These are phyloP conservation scores for Claviceps arundinis DNA, from an alignment of 2,329 filamentous ascomycete species.

Conservation along the genomic window DNA sequence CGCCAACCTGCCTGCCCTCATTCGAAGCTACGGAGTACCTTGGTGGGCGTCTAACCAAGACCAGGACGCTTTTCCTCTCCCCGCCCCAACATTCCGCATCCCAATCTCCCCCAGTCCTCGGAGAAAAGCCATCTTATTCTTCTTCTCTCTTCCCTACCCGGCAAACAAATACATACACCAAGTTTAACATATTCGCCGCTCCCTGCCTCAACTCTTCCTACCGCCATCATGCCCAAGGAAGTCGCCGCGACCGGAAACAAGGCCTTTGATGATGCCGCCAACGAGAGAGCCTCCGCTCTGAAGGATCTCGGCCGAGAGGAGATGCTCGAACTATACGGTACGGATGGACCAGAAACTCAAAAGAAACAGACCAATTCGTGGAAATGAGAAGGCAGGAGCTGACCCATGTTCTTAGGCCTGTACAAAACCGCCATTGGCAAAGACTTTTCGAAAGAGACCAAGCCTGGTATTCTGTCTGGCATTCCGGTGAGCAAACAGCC, in stretches of 20 bases:
- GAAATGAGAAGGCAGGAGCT: not conserved
- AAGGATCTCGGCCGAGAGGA: not conserved
- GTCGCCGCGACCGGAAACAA: not conserved
- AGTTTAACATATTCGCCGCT: not conserved
- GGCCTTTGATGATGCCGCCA: not conserved
- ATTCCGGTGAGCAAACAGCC: not conserved
- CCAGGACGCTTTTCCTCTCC: not conserved
- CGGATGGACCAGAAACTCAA: not conserved
- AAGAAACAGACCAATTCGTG: not conserved
- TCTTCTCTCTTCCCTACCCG: not conserved
- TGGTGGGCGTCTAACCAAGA: not conserved
- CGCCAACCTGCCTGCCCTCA: not conserved
- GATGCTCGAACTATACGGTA: conserved; percentile 1
- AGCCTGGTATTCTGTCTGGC: not conserved
- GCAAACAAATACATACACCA: not conserved
- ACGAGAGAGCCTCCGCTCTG: not conserved
- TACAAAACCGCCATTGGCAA: not conserved
- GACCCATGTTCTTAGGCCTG: not conserved
- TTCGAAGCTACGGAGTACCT: no score
- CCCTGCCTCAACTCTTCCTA: not conserved
- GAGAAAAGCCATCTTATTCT: not conserved
- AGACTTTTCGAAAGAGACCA: not conserved
- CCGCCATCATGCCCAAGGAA: not conserved
- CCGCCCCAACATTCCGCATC: not conserved
- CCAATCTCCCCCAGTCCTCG: not conserved